Base-by-base conservation (phyloP, 1,139 yeast genomes). In the Martiniozyma asiatica region DNA sequence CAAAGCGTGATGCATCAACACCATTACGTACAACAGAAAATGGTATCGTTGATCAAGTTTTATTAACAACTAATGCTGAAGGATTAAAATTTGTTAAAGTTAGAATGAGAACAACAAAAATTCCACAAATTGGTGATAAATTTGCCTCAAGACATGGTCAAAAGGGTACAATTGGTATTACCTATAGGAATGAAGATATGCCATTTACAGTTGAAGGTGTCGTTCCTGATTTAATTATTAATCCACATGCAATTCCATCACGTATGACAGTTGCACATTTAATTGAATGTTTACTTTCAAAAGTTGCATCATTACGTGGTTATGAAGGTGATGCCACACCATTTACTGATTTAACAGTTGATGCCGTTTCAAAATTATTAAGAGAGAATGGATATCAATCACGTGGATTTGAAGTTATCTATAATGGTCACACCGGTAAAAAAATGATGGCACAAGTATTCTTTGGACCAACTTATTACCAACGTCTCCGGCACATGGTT, bases 221-320 rank as follows among this genome's bases (percentile, higher is more conserved):
- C 52, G 96, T 87, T 21, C 99, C 99, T 5, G 99, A 89, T 62
- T 68, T 89, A 54, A 82, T 89, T 49, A 89, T 89, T 56, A 89
- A 89, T 56, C 99, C 99, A 1, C 99, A 89, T 60, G 98, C 98
- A 52, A 89, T 89, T 70, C 99, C 99, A 45, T 89, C 98, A 36
- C 96, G 99, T 70, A 89, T 89, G 99, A 89, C 99, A 29, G 98
- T 89, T 38, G 99, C 98, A 35, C 98, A 92, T 68, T 79, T 89
- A 64, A 89, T 89, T 59, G 99, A 89, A 62, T 92, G 98, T 76
- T 65, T 89, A 53, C 66, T 92, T 48, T 80, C 94, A 32, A 89
- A 92, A 60, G 97, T 92, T 27, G 89, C 97, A 6, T 77, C 97
- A 1, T 66, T 89, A 46, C 76, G 94, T 27, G 99, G 98, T 48